Conservation (phyloP, 768 basidiomycete species). For the Flagelloscypha sp. region DNA sequence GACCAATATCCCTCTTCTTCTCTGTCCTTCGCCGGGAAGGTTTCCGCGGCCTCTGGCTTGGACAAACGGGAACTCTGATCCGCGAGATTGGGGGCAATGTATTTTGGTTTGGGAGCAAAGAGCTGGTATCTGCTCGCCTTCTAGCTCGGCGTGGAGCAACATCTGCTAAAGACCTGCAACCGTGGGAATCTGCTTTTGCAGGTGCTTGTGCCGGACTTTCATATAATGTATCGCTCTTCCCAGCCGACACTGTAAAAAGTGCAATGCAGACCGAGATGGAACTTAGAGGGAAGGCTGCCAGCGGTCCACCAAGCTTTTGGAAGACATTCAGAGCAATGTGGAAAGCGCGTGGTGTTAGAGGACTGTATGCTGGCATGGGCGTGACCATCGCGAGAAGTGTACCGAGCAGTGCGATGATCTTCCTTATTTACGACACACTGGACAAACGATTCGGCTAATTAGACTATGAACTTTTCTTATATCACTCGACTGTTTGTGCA, state of each 20-base stretch:
- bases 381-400: conserved; percentile 81
- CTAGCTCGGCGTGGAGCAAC: conserved; percentile 34
- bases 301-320: conserved; percentile 33
- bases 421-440: conserved; percentile 84
- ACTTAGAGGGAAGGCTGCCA: conserved; percentile 44
- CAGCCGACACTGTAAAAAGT: conserved; percentile 91
- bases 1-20: conserved; percentile 61
- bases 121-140: conserved; percentile 59
- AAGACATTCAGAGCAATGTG: conserved; percentile 67
- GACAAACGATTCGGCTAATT: conserved; percentile 39
- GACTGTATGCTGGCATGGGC: conserved; percentile 89
- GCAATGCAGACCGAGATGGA: conserved; percentile 93
- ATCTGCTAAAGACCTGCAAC: conserved; percentile 42
- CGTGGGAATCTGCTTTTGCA: conserved; percentile 78
- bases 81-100: conserved; percentile 82
- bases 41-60: conserved; percentile 71
- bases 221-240: conserved; percentile 87
- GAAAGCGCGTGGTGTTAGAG: conserved; percentile 63
- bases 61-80: conserved; percentile 79
- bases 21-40: conserved; percentile 50
- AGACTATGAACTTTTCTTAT: no score
- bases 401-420: conserved; percentile 88
- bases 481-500: no score
- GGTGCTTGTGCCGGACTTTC: conserved; percentile 82
- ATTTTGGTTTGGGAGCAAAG: conserved; percentile 85